Percentiles rank a stretch among this genome's conserved stretches.
phyloP scores from a whole-genome alignment of 345 rosid species.

The Citrus cavaleriei region DNA sequence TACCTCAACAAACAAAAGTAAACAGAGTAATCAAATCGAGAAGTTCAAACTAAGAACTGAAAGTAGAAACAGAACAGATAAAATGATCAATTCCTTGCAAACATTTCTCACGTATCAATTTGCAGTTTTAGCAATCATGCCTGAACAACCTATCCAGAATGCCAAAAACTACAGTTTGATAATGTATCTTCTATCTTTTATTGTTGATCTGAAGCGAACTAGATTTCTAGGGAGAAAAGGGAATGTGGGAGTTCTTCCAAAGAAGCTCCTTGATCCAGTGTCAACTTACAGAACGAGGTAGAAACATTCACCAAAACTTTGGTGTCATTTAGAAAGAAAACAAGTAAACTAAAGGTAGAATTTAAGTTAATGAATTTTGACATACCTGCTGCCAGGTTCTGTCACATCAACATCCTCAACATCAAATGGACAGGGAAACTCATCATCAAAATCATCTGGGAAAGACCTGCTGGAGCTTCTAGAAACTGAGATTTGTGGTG shows the following conservation, averaged over 20 bases:
- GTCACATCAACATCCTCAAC: conserved; percentile 62
- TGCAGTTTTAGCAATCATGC: background rate
- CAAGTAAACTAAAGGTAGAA: background rate
- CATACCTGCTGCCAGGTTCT: conserved; percentile 70
- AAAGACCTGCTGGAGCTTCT: conserved; percentile 76
- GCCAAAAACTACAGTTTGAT: background rate
- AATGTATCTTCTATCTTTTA: background rate
- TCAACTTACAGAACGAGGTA: background rate
- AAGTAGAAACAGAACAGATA: background rate
- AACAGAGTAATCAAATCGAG: background rate
- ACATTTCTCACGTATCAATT: background rate
- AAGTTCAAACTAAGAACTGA: background rate
- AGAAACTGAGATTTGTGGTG: conserved; percentile 58
- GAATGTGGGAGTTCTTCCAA: background rate
- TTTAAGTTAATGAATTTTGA: background rate
- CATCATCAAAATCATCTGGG: conserved; percentile 80
- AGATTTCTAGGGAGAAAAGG: background rate
- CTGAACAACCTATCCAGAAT: background rate
- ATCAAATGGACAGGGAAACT: conserved; percentile 80
- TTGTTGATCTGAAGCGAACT: background rate
- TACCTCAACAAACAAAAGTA: background rate
- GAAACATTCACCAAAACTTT: background rate
- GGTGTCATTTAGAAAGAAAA: background rate
- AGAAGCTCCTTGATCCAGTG: background rate
- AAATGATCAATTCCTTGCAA: background rate